A percentile compares a stretch with the other conserved stretches of the same genome.
Conservation (phyloP, 164 flowering plant species). For the Aristolochia californica region DNA sequence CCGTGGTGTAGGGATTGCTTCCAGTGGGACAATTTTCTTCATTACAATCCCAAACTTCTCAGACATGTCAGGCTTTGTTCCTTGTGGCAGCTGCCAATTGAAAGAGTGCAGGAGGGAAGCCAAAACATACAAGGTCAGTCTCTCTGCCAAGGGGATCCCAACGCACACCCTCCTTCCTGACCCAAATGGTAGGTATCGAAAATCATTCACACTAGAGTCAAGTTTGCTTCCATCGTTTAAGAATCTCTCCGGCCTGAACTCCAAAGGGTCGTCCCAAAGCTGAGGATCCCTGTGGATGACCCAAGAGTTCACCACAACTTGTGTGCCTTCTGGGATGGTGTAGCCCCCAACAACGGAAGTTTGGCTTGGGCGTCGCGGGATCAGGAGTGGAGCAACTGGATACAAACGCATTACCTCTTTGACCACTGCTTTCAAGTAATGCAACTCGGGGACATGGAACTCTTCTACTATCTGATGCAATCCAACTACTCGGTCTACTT, state of each 20-base stretch:
- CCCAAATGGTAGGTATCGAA: too few relatives aligned
- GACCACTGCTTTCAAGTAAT: slow-evolving; percentile 9
- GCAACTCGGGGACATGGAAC: slow-evolving; percentile 6
- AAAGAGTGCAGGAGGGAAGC: too few relatives aligned
- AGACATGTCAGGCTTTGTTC: too few relatives aligned
- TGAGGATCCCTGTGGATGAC: slow-evolving; percentile 16
- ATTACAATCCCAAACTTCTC: too few relatives aligned
- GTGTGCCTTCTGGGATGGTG: slow-evolving; percentile 10
- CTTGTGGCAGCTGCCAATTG: too few relatives aligned
- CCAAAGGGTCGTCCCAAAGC: slow-evolving; percentile 13
- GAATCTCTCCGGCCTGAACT: slow-evolving; percentile 17
- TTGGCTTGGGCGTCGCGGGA: slow-evolving; percentile 8
- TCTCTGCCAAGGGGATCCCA: too few relatives aligned
- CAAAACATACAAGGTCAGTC: too few relatives aligned
- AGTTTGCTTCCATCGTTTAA: not conserved
- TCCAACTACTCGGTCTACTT: slow-evolving; percentile 15
- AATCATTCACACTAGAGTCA: not conserved
- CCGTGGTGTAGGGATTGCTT: too few relatives aligned
- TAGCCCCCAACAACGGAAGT: slow-evolving; percentile 10
- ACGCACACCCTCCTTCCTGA: too few relatives aligned
- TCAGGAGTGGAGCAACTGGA: slow-evolving; percentile 7
- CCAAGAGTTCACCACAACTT: slow-evolving; percentile 14
- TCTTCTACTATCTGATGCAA: slow-evolving; percentile 11
- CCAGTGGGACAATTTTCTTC: too few relatives aligned
- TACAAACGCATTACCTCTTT: slow-evolving; percentile 12